Conservation (phyloP, 192 early-diverging fungal species). For the Coemansia sp. region DNA sequence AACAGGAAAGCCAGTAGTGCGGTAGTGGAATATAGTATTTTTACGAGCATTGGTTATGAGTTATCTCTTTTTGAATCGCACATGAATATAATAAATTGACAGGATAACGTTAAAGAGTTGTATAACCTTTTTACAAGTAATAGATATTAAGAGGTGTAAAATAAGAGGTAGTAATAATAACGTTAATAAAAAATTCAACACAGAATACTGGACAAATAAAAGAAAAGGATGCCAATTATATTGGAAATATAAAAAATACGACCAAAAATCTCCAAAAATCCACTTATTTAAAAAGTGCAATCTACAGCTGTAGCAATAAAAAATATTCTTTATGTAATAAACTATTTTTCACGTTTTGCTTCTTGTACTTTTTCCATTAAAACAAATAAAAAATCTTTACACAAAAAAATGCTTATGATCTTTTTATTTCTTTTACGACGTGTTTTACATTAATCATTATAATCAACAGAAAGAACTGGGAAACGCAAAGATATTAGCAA, state of each 20-base stretch:
- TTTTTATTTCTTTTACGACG: no score
- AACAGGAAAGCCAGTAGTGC: not conserved
- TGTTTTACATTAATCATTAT: no score
- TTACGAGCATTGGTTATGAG: not conserved
- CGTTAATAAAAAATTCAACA: not conserved
- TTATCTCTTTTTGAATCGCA: not conserved
- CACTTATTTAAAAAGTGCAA: not conserved
- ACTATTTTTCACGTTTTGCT: no score
- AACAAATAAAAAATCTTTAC: no score
- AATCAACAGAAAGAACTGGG: no score
- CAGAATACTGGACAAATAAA: not conserved
- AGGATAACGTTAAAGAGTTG: not conserved
- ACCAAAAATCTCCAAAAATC: not conserved
- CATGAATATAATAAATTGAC: not conserved
- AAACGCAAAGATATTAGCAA: no score
- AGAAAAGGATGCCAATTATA: conserved; percentile 4
- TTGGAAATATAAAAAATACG: not conserved
- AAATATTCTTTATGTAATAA: not conserved
- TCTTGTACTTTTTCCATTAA: no score
- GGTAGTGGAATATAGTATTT: not conserved
- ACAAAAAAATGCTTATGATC: no score
- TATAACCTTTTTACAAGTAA: no score
- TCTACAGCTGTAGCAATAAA: not conserved
- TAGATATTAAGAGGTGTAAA: no score
- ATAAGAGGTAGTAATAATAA: no score